phyloP scores from a whole-genome alignment of 345 rosid species.

The Moricandia arvensis region DNA sequence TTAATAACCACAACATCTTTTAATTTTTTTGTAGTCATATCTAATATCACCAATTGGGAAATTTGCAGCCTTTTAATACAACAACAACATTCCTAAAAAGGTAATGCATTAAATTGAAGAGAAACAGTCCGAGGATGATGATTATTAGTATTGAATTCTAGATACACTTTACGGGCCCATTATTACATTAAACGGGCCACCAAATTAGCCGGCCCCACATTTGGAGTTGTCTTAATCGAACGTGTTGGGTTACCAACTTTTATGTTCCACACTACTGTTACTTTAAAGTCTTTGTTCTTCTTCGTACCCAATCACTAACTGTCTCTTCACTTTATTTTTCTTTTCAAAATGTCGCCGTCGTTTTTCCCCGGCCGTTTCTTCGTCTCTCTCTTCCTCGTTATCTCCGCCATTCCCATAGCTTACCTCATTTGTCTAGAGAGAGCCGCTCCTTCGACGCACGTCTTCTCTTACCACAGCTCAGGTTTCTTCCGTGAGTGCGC shows the following conservation, averaged over 20 bases:
- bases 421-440: conserved; percentile 60
- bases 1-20: too few species aligned
- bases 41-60: too few species aligned
- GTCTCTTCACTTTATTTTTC: background rate
- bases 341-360: conserved; percentile 32
- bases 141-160: conserved; percentile 3
- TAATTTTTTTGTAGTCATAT: too few species aligned
- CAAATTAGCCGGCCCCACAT: background rate
- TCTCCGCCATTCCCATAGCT: conserved; percentile 71
- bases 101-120: conserved; percentile 11
- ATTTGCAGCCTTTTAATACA: too few species aligned
- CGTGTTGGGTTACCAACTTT: conserved; percentile 8
- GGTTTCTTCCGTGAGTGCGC: conserved; percentile 81
- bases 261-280: background rate
- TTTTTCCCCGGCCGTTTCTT: conserved; percentile 11
- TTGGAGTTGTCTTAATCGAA: background rate
- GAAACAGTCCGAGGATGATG: background rate
- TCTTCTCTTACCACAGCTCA: conserved; percentile 66
- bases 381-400: conserved; percentile 42
- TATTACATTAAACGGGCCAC: conserved; percentile 16
- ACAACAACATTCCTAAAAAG: background rate
- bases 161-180: conserved; percentile 19
- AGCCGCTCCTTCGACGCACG: conserved; percentile 57
- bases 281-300: conserved; percentile 2
- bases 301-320: background rate